Evolutionary conservation across 257 asterid species (phyloP).

Genomic region (Ligustrum vulgare): DNA sequence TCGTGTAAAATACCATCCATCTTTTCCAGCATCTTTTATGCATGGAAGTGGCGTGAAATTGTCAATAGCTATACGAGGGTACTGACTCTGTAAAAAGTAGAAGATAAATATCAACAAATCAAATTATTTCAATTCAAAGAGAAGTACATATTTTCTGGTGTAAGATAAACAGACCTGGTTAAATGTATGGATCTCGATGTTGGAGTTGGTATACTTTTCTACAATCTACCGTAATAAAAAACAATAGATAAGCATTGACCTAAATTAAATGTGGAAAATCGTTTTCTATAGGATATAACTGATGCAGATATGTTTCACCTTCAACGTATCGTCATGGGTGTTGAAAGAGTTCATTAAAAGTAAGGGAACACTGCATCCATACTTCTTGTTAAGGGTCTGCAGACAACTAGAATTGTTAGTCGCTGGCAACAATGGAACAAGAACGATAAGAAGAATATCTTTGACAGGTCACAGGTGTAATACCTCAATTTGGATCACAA

Average conservation of each 20-base stretch:
- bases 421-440: constrained; percentile 16
- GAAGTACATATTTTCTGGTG: background rate
- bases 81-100: too few species aligned
- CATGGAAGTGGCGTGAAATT: too few species aligned
- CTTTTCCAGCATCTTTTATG: too few species aligned
- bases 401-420: constrained; percentile 32
- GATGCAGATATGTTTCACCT: constrained; percentile 49
- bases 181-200: constrained; percentile 82
- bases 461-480: background rate
- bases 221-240: constrained; percentile 58
- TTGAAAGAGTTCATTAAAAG: constrained; percentile 98
- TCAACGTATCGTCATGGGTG: constrained; percentile 91
- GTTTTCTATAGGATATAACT: background rate
- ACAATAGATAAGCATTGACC: constrained; percentile 27
- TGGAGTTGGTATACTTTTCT: constrained; percentile 72
- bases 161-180: constrained; percentile 65
- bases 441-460: constrained; percentile 3
- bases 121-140: too few species aligned
- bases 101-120: too few species aligned
- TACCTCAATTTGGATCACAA: constrained; percentile 98
- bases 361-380: constrained; percentile 92
- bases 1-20: too few species aligned
- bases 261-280: constrained; percentile 7
- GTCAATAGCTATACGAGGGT: too few species aligned
- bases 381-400: constrained; percentile 77